Base-by-base conservation (phyloP, 345 rosid genomes). In the Combretum micranthum region DNA sequence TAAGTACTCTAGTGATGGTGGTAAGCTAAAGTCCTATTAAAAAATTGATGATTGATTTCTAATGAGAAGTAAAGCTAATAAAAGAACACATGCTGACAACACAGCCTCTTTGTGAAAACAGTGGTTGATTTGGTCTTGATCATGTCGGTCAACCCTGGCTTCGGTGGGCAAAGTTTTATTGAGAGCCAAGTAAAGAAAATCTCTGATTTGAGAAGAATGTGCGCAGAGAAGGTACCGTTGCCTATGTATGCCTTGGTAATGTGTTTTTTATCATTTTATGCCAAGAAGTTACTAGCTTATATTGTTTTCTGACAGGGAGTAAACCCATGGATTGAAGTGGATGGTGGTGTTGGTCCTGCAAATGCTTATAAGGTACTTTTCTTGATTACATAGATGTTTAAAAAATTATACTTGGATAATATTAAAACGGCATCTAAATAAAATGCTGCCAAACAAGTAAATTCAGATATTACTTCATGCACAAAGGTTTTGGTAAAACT, bases 131-230 rank as follows among this genome's bases (percentile, higher is more conserved):
- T 93, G 59, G 90, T 93, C 66, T 72, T 93, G 81, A 93, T 93
- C 63, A 93, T 93, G 99, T 93, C 99, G 20, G 99, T 93, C 60
- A 93, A 93, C 75, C 99, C 99, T 21, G 97, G 99, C 51, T 93
- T 89, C 68, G 99, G 99, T 50, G 97, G 97, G 49, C 99, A 93
- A 74, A 80, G 99, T 82, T 93, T 93, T 74, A 93, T 93, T 20
- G 99, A 93, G 84, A 93, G 97, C 75, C 99, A 89, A 88, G 99
- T 89, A 59, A 89, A 80, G 85, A 93, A 89, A 81, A 89, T 82
- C 75, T 74, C 88, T 0, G 99, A 88, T 21, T 82, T 93, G 78
- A 81, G 96, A 76, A 89, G 83, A 79, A 16, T 89, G 75, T 93
- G 97, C 59, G 83, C 62, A 3, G 96, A 89, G 73, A 93, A 84